Conservation (phyloP, 768 basidiomycete species). For the Psilocybe tampanensis region DNA sequence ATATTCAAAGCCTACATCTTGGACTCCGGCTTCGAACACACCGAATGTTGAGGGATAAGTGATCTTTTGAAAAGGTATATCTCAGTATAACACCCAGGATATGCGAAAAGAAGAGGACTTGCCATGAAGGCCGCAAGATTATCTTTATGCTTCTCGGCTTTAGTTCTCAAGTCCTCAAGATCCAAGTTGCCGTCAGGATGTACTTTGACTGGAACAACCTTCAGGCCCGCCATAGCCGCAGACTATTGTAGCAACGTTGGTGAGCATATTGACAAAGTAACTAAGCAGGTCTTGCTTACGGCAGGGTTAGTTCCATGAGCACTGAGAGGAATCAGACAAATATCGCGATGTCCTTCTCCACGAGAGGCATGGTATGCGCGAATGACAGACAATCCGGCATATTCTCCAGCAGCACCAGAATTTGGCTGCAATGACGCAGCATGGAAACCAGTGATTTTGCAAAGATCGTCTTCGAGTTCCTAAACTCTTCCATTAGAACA, state of each 20-base stretch:
- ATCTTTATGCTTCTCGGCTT: constrained; percentile 90
- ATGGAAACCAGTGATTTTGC: constrained; percentile 95
- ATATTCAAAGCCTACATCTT: constrained; percentile 48
- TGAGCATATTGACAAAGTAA: background rate
- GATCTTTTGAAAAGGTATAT: constrained; percentile 52
- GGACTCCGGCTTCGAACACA: constrained; percentile 92
- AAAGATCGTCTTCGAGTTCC: constrained; percentile 91
- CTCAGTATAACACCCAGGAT: background rate
- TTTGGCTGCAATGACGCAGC: constrained; percentile 98
- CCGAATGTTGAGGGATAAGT: constrained; percentile 98
- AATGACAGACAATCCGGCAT: constrained; percentile 93
- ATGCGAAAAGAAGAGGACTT: constrained; percentile 14
- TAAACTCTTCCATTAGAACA: constrained; percentile 25
- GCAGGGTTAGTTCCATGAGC: constrained; percentile 99
- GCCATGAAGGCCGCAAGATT: constrained; percentile 97
- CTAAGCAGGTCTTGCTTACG: constrained; percentile 45
- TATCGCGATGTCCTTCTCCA: constrained; percentile 81
- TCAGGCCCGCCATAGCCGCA: constrained; percentile 95
- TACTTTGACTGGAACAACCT: constrained; percentile 94
- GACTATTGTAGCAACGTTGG: constrained; percentile 51
- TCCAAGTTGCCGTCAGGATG: constrained; percentile 88
- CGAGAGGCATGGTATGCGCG: constrained; percentile 92
- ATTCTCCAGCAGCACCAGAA: constrained; percentile 98
- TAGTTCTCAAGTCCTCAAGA: constrained; percentile 78
- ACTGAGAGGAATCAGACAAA: constrained; percentile 93